Evolutionary conservation across 1,284 basidiomycete species (phyloP), one percentile per base, ranked within the genome.

Genomic region (Cutaneotrichosporon dermatis): DNA sequence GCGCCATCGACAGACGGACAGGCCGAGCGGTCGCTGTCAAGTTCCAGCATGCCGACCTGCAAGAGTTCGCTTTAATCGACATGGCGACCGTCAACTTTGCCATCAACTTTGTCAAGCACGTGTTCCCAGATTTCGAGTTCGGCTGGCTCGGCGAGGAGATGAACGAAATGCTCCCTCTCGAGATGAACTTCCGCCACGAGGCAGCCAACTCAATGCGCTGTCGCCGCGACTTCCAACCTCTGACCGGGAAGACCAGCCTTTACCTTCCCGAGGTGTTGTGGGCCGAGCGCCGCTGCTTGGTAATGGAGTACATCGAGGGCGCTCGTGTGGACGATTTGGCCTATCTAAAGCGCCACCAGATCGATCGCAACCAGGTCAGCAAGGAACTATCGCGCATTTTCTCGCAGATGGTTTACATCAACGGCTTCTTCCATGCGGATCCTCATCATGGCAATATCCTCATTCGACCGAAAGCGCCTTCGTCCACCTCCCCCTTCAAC

Each of bases 101-200:
- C 25, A 82, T 85, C 59, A 85, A 86, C 34, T 88, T 90, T 83
- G 88, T 99, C 68, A 96, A 95, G 74, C 85, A 85, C 63, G 86
- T 90, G 80, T 83, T 84, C 65, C 83, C 83, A 16, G 76, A 78
- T 43, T 80, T 79, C 69, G 94, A 96, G 75, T 93, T 98, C 71
- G 88, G 88, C 0, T 98, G 94, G 95, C 83, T 98, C 7, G 88
- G 85, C 3, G 88, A 92, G 71, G 93, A 96, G 79, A 93, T 95
- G 90, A 85, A 89, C 54, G 85, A 88, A 69, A 94, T 93, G 77
- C 79, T 96, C 44, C 93, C 95, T 0, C 89, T 92, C 67, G 96
- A 99, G 78, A 92, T 98, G 89, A 71, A 72, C 65, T 80, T 79
- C 58, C 79, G 85, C 12, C 88, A 94, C 69, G 96, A 99, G 81